These are phyloP conservation scores for Wickerhamiella sorbophila DNA, from an alignment of 805 yeast genomes.

Conservation along the genomic window DNA sequence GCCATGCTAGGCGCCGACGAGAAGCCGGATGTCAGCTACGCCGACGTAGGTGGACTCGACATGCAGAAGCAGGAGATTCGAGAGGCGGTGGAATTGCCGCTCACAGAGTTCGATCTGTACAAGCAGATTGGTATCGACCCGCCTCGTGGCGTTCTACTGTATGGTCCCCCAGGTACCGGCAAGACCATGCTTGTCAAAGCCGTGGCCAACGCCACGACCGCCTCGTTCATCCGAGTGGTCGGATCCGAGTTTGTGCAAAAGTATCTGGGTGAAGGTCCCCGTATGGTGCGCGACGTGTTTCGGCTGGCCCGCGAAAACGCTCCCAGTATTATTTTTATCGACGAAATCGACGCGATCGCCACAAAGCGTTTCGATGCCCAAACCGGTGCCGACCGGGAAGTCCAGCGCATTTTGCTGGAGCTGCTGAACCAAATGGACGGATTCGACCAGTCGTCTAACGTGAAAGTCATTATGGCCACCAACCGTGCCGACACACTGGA, in stretches of 20 bases:
- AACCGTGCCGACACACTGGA: constrained; percentile 98
- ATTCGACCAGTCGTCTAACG: constrained; percentile 87
- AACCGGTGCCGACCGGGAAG: constrained; percentile 99
- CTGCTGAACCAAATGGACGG: constrained; percentile 98
- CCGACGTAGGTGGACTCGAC: constrained; percentile 97
- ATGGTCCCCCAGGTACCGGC: constrained; percentile 99
- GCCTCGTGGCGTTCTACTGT: constrained; percentile 90
- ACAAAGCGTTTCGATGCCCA: constrained; percentile 98
- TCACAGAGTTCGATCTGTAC: constrained; percentile 89
- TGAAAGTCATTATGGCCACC: constrained; percentile 98
- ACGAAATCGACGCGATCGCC: constrained; percentile 98
- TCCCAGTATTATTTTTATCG: constrained; percentile 93
- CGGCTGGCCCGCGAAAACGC: constrained; percentile 94
- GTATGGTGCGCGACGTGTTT: constrained; percentile 98
- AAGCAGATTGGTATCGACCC: constrained; percentile 98
- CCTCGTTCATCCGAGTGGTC: constrained; percentile 88
- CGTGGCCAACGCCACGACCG: constrained; percentile 92
- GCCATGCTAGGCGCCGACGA: constrained; percentile 91
- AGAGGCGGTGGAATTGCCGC: constrained; percentile 95
- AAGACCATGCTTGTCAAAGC: constrained; percentile 98
- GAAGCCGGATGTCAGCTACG: constrained; percentile 89
- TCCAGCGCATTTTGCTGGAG: constrained; percentile 92
- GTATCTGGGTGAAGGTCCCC: constrained; percentile 97
- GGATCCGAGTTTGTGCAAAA: constrained; percentile 98
- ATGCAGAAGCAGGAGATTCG: constrained; percentile 98